These are phyloP conservation scores for Parastagonospora nodorum DNA, from an alignment of 2,329 filamentous ascomycete species.

Conservation along the genomic window DNA sequence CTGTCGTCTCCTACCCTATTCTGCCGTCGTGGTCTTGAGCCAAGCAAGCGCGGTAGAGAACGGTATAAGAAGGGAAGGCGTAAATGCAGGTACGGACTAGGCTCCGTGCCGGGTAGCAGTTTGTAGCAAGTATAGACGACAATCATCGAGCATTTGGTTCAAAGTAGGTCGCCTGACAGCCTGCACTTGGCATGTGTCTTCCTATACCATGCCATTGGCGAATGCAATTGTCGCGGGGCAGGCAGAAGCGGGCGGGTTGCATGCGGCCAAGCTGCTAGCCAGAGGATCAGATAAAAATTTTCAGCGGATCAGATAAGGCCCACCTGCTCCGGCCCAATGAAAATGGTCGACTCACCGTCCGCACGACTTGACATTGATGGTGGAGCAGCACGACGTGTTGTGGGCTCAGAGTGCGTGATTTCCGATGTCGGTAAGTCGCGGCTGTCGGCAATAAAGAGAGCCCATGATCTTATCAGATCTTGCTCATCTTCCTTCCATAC, in stretches of 20 bases:
- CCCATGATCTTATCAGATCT: slow-evolving; percentile 45
- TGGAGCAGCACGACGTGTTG: slow-evolving; percentile 6
- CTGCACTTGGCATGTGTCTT: no score
- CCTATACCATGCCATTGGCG: not conserved
- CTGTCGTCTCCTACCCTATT: no score
- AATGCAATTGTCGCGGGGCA: not conserved
- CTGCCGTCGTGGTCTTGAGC: not conserved
- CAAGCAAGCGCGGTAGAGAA: not conserved
- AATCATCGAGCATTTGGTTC: not conserved
- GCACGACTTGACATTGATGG: slow-evolving; percentile 3
- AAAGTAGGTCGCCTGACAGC: no score
- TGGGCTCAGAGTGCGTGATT: slow-evolving; percentile 9
- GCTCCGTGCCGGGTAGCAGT: not conserved
- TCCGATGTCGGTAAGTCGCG: slow-evolving; percentile 17
- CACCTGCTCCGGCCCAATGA: slow-evolving; percentile 12
- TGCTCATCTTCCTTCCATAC: slow-evolving; percentile 7
- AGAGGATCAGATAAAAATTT: slow-evolving; percentile 29
- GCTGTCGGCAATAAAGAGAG: slow-evolving; percentile 11
- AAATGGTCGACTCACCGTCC: not conserved
- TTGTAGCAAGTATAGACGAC: not conserved
- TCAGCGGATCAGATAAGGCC: slow-evolving; percentile 21
- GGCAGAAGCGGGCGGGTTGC: not conserved
- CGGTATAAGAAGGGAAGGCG: not conserved
- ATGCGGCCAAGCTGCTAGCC: slow-evolving; percentile 13
- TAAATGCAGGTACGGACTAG: slow-evolving; percentile 2